Evolutionary conservation across 2,329 filamentous ascomycete species (phyloP).

Genomic region (Cladophialophora bantiana): DNA sequence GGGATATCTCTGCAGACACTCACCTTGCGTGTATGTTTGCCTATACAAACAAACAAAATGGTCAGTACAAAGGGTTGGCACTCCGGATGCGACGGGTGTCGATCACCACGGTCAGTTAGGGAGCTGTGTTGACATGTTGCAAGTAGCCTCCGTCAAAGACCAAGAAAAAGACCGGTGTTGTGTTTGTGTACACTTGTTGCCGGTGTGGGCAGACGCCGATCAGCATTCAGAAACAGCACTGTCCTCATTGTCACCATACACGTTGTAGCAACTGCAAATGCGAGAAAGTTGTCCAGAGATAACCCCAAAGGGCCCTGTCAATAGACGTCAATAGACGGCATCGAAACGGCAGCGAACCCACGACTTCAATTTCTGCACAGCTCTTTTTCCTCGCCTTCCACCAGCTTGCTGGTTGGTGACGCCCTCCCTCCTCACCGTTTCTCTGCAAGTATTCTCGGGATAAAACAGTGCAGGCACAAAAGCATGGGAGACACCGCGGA

Average conservation of each 20-base stretch:
- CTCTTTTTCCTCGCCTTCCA: not conserved
- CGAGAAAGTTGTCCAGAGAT: slow-evolving; percentile 9
- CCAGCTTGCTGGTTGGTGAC: not conserved
- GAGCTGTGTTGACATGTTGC: not conserved
- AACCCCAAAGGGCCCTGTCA: too few species aligned
- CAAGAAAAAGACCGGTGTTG: slow-evolving; percentile 13
- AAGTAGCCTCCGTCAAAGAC: slow-evolving; percentile 13
- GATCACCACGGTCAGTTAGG: not conserved
- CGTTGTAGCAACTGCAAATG: slow-evolving; percentile 18
- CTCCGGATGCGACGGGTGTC: not conserved
- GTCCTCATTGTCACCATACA: not conserved
- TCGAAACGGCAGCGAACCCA: not conserved
- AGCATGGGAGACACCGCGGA: not conserved
- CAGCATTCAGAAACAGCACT: slow-evolving; percentile 5
- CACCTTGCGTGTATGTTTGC: not conserved
- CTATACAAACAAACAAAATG: not conserved
- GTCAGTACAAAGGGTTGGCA: not conserved
- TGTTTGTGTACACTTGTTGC: slow-evolving; percentile 14
- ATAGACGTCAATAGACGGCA: too few species aligned
- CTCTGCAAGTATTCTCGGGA: not conserved
- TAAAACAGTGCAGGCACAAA: not conserved
- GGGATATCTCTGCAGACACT: not conserved
- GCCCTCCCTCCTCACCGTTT: not conserved
- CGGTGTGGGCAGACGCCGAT: slow-evolving; percentile 12
- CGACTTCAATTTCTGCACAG: not conserved